Conservation (phyloP, 345 rosid species). For the Eutrema heterophyllum region DNA sequence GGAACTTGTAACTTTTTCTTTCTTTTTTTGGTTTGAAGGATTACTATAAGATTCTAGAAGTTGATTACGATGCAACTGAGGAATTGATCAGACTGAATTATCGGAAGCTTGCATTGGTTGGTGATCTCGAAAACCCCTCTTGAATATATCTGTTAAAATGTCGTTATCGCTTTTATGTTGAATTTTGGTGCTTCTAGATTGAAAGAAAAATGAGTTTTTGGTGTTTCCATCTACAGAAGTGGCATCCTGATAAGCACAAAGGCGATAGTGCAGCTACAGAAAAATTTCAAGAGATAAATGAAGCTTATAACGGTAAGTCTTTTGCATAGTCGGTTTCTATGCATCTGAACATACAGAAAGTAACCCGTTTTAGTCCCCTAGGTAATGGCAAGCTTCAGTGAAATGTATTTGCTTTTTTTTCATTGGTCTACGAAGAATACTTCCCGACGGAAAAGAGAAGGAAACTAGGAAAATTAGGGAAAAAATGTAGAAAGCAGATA, state of each 20-base stretch:
- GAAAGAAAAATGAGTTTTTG: not conserved
- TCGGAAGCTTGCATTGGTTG: constrained; percentile 77
- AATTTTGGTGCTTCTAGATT: not conserved
- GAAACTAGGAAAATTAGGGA: not conserved
- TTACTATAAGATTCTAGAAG: constrained; percentile 70
- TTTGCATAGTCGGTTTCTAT: not conserved
- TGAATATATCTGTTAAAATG: not conserved
- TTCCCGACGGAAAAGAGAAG: not conserved
- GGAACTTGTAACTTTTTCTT: not conserved
- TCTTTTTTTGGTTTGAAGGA: constrained; percentile 39
- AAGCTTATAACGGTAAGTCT: constrained; percentile 62
- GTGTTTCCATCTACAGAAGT: constrained; percentile 42
- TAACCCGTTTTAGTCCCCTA: not conserved
- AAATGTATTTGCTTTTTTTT: not conserved
- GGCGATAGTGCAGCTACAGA: constrained; percentile 61
- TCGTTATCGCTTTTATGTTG: not conserved
- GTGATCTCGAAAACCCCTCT: constrained; percentile 26
- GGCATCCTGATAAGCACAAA: constrained; percentile 90
- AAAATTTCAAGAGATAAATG: constrained; percentile 76
- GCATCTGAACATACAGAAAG: not conserved
- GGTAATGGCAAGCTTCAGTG: not conserved
- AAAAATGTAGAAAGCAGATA: not conserved
- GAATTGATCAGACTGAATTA: constrained; percentile 68
- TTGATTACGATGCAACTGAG: constrained; percentile 83
- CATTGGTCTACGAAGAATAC: not conserved